phyloP scores from a whole-genome alignment of 331 rosid species.

The Spiraea crenata region DNA sequence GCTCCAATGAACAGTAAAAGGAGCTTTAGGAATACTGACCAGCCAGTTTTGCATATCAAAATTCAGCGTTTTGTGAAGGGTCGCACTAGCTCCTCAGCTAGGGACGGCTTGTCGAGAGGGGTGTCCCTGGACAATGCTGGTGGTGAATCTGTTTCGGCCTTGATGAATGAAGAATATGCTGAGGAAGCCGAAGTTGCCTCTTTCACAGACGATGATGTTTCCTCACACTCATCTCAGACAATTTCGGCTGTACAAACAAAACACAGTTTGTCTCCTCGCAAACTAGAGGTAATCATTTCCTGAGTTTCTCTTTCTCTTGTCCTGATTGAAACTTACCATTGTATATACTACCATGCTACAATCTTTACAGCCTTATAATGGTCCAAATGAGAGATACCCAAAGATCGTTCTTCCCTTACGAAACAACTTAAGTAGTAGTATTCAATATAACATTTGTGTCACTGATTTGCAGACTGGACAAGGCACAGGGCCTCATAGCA shows the following conservation, averaged over 20 bases:
- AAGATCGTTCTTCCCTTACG: neutral
- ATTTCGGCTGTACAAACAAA: constrained; percentile 41
- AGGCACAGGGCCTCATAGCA: constrained; percentile 28
- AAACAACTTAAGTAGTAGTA: neutral
- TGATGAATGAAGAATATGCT: constrained; percentile 64
- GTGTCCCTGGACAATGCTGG: constrained; percentile 43
- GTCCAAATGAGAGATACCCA: neutral
- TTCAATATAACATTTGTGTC: neutral
- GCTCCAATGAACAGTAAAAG: constrained; percentile 79
- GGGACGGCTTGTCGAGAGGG: constrained; percentile 48
- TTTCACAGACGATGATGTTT: constrained; percentile 87
- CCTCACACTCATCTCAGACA: constrained; percentile 78
- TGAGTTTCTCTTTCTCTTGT: constrained; percentile 9
- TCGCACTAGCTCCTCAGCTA: constrained; percentile 38
- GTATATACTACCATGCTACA: neutral
- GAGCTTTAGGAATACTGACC: constrained; percentile 73
- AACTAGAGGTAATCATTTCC: constrained; percentile 54
- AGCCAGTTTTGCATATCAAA: constrained; percentile 58
- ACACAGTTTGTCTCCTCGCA: constrained; percentile 35
- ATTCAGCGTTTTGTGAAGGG: constrained; percentile 66
- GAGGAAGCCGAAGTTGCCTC: constrained; percentile 77
- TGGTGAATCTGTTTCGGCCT: constrained; percentile 61
- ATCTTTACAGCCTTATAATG: neutral
- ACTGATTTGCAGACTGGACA: constrained; percentile 53
- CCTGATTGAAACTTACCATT: constrained; percentile 16